Evolutionary conservation across 2,329 filamentous ascomycete species (phyloP), one percentile per base, ranked within the genome.

Genomic region (Scedosporium aurantiacum): DNA sequence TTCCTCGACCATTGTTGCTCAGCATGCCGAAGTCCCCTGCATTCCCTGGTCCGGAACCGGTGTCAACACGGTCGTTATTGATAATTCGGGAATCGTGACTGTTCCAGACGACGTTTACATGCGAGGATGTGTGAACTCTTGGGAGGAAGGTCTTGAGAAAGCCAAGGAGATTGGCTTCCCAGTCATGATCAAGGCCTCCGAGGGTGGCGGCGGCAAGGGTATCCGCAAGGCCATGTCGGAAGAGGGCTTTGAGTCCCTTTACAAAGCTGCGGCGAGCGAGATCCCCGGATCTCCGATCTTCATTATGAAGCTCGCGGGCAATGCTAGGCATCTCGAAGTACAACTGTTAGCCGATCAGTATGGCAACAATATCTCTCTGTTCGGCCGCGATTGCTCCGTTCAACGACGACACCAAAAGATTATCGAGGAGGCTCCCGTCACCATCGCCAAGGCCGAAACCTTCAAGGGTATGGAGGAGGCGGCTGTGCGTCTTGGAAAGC

Each of bases 171-270:
- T 99, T 73, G 94, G 94, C 67, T 99, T 99, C 79, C 94, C 94
- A 16, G 89, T 99, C 80, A 99, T 99, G 94, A 91, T 99, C 75
- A 99, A 99, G 82, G 94, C 94, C n/a, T 97, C 94, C 2, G 94
- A 99, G 80, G 94, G 94, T 78, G 94, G 94, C 79, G 94, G 94
- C 78, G 94, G 94, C 73, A 99, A 99, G 81, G 94, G 94, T 82
- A 99, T 99, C 72, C 91, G 95, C 73, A 97, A 97, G 79, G 94
- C 94, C 67, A 81, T 90, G 64, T 81, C 81, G 64, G 92, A 96
- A 73, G 88, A 93, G 50, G 86, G 89, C 65, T 99, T 99, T 70
- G 82, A 88, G 71, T 80, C 82, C 67, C 81, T 97, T 55, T 99
- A 97, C 82, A 94, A 95, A 76, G 94, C 93, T 55, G 94, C 95